Conservation (phyloP, 2,329 filamentous ascomycete species). For the Hypoxylon sp. region DNA sequence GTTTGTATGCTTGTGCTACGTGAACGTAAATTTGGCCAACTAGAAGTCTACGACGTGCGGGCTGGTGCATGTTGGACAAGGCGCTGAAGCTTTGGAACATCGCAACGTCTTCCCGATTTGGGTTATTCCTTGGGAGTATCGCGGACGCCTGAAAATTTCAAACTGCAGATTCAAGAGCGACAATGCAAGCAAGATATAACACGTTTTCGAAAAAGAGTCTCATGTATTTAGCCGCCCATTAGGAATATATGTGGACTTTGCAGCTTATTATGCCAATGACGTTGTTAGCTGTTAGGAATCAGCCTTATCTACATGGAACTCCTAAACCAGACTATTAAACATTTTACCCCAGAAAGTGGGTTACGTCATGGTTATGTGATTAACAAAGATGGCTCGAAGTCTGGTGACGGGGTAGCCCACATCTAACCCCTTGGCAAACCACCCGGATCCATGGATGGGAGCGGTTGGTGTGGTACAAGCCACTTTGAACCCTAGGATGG, state of each 20-base stretch:
- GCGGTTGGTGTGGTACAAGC: conserved; percentile 1
- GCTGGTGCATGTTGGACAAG: background rate
- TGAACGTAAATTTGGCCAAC: background rate
- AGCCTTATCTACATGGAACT: background rate
- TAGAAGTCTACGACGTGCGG: background rate
- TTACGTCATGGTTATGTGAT: background rate
- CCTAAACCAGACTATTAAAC: background rate
- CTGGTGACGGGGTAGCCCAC: background rate
- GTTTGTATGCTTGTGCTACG: background rate
- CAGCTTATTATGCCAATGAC: background rate
- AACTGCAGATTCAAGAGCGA: background rate
- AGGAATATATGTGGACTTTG: background rate
- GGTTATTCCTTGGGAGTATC: background rate
- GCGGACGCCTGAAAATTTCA: background rate
- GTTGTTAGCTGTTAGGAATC: background rate
- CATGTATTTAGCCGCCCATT: background rate
- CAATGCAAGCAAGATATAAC: background rate
- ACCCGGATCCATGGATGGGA: background rate
- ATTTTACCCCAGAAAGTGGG: background rate
- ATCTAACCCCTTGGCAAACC: background rate
- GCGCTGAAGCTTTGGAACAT: background rate
- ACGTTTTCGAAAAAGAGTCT: background rate
- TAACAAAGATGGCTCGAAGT: background rate
- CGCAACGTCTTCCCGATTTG: conserved; percentile 13
- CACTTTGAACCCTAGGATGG: background rate